A percentile compares a stretch with the other conserved stretches of the same genome.
Evolutionary conservation across 164 flowering plant species (phyloP).

Genomic region (Umbellularia californica): DNA sequence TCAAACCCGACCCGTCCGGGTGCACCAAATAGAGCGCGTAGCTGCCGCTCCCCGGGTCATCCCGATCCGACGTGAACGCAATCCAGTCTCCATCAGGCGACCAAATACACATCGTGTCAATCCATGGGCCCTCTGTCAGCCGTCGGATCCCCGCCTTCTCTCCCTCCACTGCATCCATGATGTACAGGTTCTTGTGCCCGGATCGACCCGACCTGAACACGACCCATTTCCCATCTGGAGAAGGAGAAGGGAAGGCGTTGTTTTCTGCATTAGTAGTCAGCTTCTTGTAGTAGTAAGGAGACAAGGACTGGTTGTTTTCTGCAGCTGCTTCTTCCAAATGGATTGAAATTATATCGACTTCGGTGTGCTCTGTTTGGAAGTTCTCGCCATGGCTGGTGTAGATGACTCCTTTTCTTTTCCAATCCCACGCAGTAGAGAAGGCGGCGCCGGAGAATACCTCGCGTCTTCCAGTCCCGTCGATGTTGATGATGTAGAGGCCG

Average conservation of each 20-base stretch:
- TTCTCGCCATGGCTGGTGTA: conserved; percentile 70
- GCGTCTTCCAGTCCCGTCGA: conserved; percentile 65
- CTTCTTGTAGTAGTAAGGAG: conserved; percentile 28
- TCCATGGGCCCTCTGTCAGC: conserved; percentile 85
- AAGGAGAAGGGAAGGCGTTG: conserved; percentile 88
- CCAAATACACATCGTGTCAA: conserved; percentile 90
- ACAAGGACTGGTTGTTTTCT: conserved; percentile 49
- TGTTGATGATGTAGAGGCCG: conserved; percentile 63
- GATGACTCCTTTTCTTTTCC: conserved; percentile 56
- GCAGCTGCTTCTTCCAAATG: conserved; percentile 33
- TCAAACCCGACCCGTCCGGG: conserved; percentile 77
- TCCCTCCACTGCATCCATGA: conserved; percentile 78
- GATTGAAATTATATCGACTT: conserved; percentile 65
- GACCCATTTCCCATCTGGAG: conserved; percentile 84
- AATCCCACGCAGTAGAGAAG: conserved; percentile 81
- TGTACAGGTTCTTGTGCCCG: conserved; percentile 76
- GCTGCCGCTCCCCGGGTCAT: conserved; percentile 63
- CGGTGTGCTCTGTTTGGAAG: conserved; percentile 53
- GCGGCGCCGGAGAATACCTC: conserved; percentile 33
- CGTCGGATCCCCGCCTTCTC: conserved; percentile 49
- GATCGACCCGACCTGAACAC: conserved; percentile 82
- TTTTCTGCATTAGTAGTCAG: conserved; percentile 60
- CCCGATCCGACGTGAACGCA: conserved; percentile 74
- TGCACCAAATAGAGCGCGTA: conserved; percentile 62
- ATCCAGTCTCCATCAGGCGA: conserved; percentile 94